Percentiles rank a stretch among this genome's conserved stretches.
Conservation (phyloP, 495 filamentous ascomycete species). For the Entonaema liquescens region DNA sequence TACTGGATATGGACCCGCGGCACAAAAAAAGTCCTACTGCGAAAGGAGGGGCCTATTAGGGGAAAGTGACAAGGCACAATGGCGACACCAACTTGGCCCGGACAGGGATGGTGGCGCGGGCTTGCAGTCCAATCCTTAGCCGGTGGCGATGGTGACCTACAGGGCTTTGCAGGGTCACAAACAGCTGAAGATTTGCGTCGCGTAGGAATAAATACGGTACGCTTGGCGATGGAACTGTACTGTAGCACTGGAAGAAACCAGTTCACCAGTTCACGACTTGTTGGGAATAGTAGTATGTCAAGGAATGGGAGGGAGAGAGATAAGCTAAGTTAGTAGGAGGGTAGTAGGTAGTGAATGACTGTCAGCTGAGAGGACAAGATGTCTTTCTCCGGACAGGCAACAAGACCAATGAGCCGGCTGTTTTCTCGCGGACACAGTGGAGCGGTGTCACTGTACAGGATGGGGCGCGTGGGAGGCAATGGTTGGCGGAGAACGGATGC, state of each 20-base stretch:
- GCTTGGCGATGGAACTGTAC: constrained; percentile 39
- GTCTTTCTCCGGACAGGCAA: constrained; percentile 37
- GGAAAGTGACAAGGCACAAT: constrained; percentile 41
- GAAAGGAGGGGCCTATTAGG: constrained; percentile 38
- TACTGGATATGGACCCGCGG: constrained; percentile 32
- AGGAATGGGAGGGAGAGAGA: constrained; percentile 17
- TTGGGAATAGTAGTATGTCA: constrained; percentile 12
- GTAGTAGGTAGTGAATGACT: constrained; percentile 13
- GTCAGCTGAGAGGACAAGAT: constrained; percentile 39
- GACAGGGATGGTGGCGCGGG: constrained; percentile 44
- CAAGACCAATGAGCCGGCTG: constrained; percentile 39
- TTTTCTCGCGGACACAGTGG: constrained; percentile 40
- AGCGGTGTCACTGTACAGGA: constrained; percentile 43
- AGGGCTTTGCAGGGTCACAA: constrained; percentile 42
- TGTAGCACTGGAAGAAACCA: constrained; percentile 17
- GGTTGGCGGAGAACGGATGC: constrained; percentile 32
- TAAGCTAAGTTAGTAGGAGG: constrained; percentile 28
- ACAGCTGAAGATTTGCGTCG: constrained; percentile 29
- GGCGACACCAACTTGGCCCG: constrained; percentile 40
- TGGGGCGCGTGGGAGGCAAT: constrained; percentile 39
- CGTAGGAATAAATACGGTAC: constrained; percentile 15
- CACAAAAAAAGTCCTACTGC: constrained; percentile 41
- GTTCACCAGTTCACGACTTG: constrained; percentile 2
- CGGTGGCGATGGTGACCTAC: constrained; percentile 43
- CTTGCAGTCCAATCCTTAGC: constrained; percentile 39